These are phyloP conservation scores for Scedosporium boydii DNA, from an alignment of 2,329 filamentous ascomycete species.

Conservation along the genomic window DNA sequence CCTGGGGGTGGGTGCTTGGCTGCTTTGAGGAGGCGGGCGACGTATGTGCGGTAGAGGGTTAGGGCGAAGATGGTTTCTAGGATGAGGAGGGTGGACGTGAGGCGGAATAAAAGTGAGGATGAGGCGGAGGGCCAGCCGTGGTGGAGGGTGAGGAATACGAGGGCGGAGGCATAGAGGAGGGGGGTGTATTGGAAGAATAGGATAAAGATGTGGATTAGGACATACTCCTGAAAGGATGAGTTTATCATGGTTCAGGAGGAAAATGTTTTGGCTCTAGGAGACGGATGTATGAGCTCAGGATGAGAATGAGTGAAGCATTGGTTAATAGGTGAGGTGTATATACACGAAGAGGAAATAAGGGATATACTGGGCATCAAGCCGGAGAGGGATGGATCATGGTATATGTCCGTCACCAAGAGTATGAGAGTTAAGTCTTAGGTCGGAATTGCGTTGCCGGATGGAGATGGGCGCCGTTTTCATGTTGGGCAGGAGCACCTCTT, in stretches of 20 bases:
- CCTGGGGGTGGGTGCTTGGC: slow-evolving; percentile 32
- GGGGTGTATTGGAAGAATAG: slow-evolving; percentile 33
- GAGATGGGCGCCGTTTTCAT: not conserved
- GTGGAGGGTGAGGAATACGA: slow-evolving; percentile 17
- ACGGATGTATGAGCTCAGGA: not conserved
- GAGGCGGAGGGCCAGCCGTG: slow-evolving; percentile 10
- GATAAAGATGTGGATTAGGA: slow-evolving; percentile 36
- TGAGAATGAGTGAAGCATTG: not conserved
- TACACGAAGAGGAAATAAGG: too few species aligned
- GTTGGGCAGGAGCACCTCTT: not conserved
- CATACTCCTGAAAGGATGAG: slow-evolving; percentile 26
- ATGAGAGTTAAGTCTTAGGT: not conserved
- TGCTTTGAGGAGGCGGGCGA: slow-evolving; percentile 23
- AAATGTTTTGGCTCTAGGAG: not conserved
- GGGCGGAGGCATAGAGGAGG: slow-evolving; percentile 23
- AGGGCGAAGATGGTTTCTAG: slow-evolving; percentile 33
- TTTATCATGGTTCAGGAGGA: slow-evolving; percentile 22
- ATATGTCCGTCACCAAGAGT: too few species aligned
- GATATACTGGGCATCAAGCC: not conserved
- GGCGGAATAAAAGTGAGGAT: slow-evolving; percentile 9
- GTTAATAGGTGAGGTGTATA: not conserved
- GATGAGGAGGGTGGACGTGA: slow-evolving; percentile 20
- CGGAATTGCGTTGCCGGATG: not conserved
- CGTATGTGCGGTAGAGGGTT: slow-evolving; percentile 32
- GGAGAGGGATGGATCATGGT: too few species aligned